These are phyloP conservation scores for Fusarium torulosum DNA, from an alignment of 2,329 filamentous ascomycete species.

Conservation along the genomic window DNA sequence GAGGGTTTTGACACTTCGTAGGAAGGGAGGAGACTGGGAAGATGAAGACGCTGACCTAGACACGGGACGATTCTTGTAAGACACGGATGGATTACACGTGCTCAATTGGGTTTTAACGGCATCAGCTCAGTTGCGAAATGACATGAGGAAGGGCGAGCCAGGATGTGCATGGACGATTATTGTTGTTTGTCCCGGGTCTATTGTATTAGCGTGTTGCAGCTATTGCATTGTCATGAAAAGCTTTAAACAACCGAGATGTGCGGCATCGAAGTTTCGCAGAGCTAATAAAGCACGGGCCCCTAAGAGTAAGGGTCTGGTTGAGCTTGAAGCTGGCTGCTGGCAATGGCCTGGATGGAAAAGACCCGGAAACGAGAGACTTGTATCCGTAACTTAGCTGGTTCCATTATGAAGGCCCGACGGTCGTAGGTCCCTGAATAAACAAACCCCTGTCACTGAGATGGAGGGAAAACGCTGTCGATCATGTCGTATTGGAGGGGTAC, in stretches of 20 bases:
- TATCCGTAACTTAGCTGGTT: slow-evolving; percentile 4
- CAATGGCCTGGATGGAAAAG: slow-evolving; percentile 1
- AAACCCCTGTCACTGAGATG: slow-evolving; percentile 24
- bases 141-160: background rate
- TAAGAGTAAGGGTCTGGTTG: background rate
- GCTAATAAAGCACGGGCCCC: slow-evolving; percentile 14
- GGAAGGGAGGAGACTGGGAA: too few species aligned
- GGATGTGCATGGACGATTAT: background rate
- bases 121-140: background rate
- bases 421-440: slow-evolving; percentile 19
- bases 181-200: background rate
- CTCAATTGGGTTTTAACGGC: slow-evolving; percentile 15
- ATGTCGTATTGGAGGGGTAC: slow-evolving; percentile 25
- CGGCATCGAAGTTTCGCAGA: background rate
- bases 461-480: slow-evolving; percentile 34
- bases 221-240: slow-evolving; percentile 1
- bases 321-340: slow-evolving; percentile 19
- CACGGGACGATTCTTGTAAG: slow-evolving; percentile 3
- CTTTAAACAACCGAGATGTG: slow-evolving; percentile 3
- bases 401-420: slow-evolving; percentile 19
- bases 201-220: background rate
- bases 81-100: slow-evolving; percentile 19
- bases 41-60: background rate
- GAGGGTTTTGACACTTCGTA: too few species aligned
- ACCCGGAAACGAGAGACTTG: background rate